Evolutionary conservation across 129 eudicot species (phyloP), one percentile per base, ranked within the genome.

Genomic region (Pseudognaphalium luteoalbum): DNA sequence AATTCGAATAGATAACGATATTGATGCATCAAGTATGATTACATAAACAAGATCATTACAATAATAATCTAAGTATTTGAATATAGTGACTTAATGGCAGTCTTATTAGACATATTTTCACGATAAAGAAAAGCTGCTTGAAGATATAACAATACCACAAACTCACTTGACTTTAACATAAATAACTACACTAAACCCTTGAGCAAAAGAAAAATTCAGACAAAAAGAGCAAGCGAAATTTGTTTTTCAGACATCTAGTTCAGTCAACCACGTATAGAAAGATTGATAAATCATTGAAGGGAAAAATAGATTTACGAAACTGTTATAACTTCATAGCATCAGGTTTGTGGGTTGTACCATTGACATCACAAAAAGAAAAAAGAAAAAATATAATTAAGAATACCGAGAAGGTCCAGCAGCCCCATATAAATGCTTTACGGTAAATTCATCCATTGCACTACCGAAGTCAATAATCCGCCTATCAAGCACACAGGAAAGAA

Each of bases 381-480:
- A 61, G 20, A 42, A 37, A 72, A 60, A 68, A 5, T 21, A 57
- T 20, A 71, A 66, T 21, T 30, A 60, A 35, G 44, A 78, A 47
- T 88, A 94, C 98, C 98, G 86, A n/a, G 98, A 90, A 82, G 98
- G 98, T 64, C 98, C 98, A 19, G 58, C 79, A 47, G 93, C 72
- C 29, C 93, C 91, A 63, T 94, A 94, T 71, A 94, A 84, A 81
- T 89, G 93, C 83, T 87, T 91, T 68, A 84, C 42, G 7, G 97
- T 94, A 69, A 84, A 91, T 59, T 82, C 96, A 73, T 94, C 94
- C 79, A 94, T 76, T 71, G 98, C 97, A 71, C 98, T 94, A 28
- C 98, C 98, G 59, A 94, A 94, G 83, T 94, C 98, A 70, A 94
- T 94, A 61, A 94, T 88, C 71, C 96, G 98, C 98, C 98, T 94